Base-by-base conservation (phyloP, 2,329 filamentous ascomycete species). In the Clonostachys solani region DNA sequence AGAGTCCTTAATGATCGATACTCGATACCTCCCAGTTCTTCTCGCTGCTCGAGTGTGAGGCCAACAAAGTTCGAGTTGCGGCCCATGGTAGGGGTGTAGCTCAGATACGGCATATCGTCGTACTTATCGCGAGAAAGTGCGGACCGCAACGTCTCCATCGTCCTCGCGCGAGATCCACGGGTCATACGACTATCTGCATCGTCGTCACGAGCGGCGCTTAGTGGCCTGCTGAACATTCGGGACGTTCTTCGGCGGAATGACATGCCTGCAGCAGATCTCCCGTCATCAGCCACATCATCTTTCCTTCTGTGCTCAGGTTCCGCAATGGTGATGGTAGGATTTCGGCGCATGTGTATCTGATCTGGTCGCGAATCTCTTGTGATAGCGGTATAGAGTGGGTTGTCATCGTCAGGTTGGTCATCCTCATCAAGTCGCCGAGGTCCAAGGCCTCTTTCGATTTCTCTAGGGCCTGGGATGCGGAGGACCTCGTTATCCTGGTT, bases 1-100 rank as follows among this genome's bases (percentile, higher is more conserved):
- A 99, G 70, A 3, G 90, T 89, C 64, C 96, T 95, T 50, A 99
- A 65, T 0, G 92, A 89, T 6, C 94, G 86, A 60, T 99, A 99
- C 64, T 99, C 94, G 52, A 99, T 96, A 17, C 94, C 94, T 12
- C 94, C 94, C 3, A 99, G 72, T 65, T 99, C 94, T 61, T 99
- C 92, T 54, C 94, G 82, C 66, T 99, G 91, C 53, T 94, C 90
- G 55, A 95, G 87, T 0, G 87, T 89, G 53, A 99, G 67, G 55
- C 92, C 89, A 12, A 94, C 78, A 60, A 97, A 99, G 36, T 89
- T 86, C 12, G 92, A 97, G 64, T 99, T 99, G 52, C 94, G 84
- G 19, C 87, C 92, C 46, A 96, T 80, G 0, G 94, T 99, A 3
- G 94, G 90, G 50, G 92, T 86, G 80, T 90, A 97, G 64, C 90